Percentiles rank a stretch among this genome's conserved stretches.
These are phyloP conservation scores for Carpinus fangiana DNA, from an alignment of 306 rosid species.

Conservation along the genomic window DNA sequence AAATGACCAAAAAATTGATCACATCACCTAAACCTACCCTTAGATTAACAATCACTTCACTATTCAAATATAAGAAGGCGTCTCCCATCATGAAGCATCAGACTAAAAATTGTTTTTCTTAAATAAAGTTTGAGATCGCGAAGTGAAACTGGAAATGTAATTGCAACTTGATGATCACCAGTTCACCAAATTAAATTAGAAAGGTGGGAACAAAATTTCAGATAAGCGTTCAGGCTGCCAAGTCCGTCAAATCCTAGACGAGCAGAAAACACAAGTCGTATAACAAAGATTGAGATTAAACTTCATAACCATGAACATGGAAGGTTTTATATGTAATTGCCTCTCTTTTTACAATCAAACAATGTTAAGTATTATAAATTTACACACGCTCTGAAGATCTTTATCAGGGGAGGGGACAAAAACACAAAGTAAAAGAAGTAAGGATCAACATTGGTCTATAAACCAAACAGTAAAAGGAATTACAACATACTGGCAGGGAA, in stretches of 20 bases:
- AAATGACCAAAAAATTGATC: neutral
- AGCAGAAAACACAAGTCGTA: neutral
- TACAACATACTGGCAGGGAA: slow-evolving; percentile 26
- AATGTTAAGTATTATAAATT: slow-evolving; percentile 29
- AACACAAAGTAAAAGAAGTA: neutral
- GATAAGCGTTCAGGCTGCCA: neutral
- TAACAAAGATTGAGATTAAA: neutral
- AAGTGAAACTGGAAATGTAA: neutral
- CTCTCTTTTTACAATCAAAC: slow-evolving; percentile 19
- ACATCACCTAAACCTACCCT: neutral
- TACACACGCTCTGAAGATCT: slow-evolving; percentile 30
- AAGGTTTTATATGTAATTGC: slow-evolving; percentile 7
- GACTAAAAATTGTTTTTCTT: neutral
- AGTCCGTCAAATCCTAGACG: neutral
- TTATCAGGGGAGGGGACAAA: neutral
- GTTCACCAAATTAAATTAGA: neutral
- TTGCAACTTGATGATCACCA: neutral
- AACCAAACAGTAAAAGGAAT: slow-evolving; percentile 15
- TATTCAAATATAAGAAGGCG: neutral
- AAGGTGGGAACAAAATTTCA: neutral
- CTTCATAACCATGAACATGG: slow-evolving; percentile 1
- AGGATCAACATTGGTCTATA: neutral
- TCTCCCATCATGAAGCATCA: neutral
- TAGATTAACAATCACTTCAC: neutral
- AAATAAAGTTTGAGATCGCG: neutral